Evolutionary conservation across 2,329 filamentous ascomycete species (phyloP).

Genomic region (Talaromyces islandicus): DNA sequence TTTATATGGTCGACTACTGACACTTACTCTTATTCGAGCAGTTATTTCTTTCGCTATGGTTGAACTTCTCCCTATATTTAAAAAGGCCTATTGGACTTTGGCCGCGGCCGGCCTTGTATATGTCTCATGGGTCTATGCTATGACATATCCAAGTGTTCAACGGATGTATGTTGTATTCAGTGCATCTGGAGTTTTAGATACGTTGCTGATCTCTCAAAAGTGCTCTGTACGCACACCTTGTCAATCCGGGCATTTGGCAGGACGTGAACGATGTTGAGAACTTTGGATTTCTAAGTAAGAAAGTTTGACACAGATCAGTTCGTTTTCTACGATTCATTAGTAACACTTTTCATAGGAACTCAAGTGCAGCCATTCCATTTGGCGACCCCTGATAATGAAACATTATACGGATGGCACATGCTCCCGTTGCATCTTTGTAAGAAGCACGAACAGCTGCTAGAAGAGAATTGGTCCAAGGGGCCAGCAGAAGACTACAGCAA

Average conservation of each 20-base stretch:
- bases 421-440: conserved; percentile 72
- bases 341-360: conserved; percentile 52
- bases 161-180: conserved; percentile 59
- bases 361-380: conserved; percentile 85
- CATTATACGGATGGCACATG: conserved; percentile 84
- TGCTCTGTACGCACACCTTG: conserved; percentile 74
- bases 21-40: neutral
- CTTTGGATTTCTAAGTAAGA: conserved; percentile 77
- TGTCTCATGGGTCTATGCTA: conserved; percentile 56
- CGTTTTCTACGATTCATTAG: neutral
- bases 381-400: conserved; percentile 66
- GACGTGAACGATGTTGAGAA: conserved; percentile 70
- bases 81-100: conserved; percentile 51
- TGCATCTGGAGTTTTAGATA: neutral
- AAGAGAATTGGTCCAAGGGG: conserved; percentile 50
- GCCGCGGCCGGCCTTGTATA: conserved; percentile 60
- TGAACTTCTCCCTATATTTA: conserved; percentile 41
- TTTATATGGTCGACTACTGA: neutral
- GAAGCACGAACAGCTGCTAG: conserved; percentile 60
- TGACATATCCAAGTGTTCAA: conserved; percentile 67
- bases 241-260: conserved; percentile 66
- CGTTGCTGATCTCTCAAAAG: conserved; percentile 40
- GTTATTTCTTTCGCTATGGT: conserved; percentile 20
- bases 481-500: conserved; percentile 40
- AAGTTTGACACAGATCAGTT: neutral